Evolutionary conservation across 2,329 filamentous ascomycete genomes (phyloP).

Genomic region (Ustilaginoidea virens): DNA sequence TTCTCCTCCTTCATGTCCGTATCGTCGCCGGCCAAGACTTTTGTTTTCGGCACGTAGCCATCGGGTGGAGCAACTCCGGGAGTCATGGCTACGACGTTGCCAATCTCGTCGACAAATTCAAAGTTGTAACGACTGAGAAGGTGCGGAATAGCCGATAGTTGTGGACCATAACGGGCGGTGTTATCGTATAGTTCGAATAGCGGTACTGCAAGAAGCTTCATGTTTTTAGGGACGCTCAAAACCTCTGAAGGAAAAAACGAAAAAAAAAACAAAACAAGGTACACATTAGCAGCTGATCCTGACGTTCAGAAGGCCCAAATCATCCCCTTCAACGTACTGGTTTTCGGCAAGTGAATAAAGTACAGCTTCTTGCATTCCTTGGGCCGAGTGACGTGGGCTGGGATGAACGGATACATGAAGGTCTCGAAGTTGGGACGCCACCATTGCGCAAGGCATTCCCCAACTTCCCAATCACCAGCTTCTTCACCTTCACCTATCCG

Average conservation of each 20-base stretch:
- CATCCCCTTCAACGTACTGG: conserved; percentile 43
- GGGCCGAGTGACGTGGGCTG: conserved; percentile 84
- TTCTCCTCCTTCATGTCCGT: conserved; percentile 44
- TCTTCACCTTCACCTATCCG: conserved; percentile 75
- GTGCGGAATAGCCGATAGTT: conserved; percentile 91
- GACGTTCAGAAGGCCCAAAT: background rate
- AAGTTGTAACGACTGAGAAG: conserved; percentile 92
- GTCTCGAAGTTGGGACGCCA: conserved; percentile 99
- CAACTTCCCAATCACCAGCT: conserved; percentile 77
- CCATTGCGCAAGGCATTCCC: conserved; percentile 93
- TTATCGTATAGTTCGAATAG: conserved; percentile 98
- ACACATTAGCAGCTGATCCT: conserved; percentile 1
- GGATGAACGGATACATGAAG: conserved; percentile 98
- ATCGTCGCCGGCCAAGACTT: conserved; percentile 48
- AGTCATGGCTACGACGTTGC: conserved; percentile 71
- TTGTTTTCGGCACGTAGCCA: conserved; percentile 45
- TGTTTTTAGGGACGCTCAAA: conserved; percentile 94
- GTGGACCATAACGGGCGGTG: conserved; percentile 83
- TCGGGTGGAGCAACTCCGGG: conserved; percentile 50
- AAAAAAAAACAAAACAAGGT: no score
- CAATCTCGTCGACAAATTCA: conserved; percentile 89
- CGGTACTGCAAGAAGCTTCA: conserved; percentile 95
- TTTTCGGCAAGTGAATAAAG: conserved; percentile 85
- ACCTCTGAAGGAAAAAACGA: conserved; percentile 50
- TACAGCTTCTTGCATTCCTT: conserved; percentile 99